Base-by-base conservation (phyloP, 2,329 filamentous ascomycete genomes). In the Cladobotryum mycophilum region DNA sequence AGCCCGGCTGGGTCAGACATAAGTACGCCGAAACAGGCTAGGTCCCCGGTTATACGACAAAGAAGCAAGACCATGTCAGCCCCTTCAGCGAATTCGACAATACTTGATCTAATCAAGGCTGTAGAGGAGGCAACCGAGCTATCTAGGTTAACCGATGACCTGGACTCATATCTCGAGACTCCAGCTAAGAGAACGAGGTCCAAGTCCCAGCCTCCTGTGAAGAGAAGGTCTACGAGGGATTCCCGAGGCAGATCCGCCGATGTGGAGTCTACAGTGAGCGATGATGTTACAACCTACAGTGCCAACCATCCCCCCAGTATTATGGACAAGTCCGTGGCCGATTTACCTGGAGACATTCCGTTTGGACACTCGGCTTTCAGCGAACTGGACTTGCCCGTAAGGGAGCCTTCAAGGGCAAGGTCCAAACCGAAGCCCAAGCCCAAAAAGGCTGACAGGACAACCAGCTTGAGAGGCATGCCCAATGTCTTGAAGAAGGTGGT, bases 311-410 rank as follows among this genome's bases (percentile, higher is more conserved):
- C 63, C 1, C 59, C 60, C 2, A 69, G 64, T 43, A 54, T 70
- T 9, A 58, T 74, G 4, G 73, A 71, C 34, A 80, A 80, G 55
- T 77, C 78, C 2, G 61, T 84, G 34, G 79, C 79, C 14, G 80
- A 84, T 36, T 79, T 70, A 13, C 61, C 67, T 2, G 69, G 67
- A 9, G 81, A 85, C 12, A 83, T 85, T 45, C 81, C 81, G 0
- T 77, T 84, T 61, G 82, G 82, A 5, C 79, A 79, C 55, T 85
- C 82, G 15, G 82, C 82, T n/a, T 85, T 85, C 57, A 85, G 80
- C 56, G 80, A 81, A 58, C 69, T 85, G 6, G 81, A 84, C 48
- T 64, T 85, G 1, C 74, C 80, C 1, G 60, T 76, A 1, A 71
- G 73, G 17, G 72, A 73, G 5, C 69, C 76, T 48, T 67, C 72